phyloP scores from a whole-genome alignment of 257 asterid genomes.

The Capsicum rhomboideum region DNA sequence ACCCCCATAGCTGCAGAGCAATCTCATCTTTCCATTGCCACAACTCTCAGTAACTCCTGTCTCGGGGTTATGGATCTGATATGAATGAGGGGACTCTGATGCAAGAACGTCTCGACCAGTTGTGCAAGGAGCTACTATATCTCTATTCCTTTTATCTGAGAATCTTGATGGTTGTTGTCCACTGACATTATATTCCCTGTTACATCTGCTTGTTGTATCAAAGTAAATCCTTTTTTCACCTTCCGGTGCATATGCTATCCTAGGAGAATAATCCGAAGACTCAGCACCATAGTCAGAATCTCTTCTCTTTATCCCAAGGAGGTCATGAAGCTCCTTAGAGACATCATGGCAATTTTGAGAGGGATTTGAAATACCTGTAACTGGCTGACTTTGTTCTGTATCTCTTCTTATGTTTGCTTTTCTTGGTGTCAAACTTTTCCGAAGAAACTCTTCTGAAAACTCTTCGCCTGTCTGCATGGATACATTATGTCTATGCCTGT shows the following conservation, averaged over 20 bases:
- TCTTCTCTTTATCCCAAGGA: constrained; percentile 17
- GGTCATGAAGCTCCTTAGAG: constrained; percentile 30
- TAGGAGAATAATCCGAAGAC: constrained; percentile 15
- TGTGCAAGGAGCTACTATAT: constrained; percentile 18
- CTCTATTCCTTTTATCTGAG: constrained; percentile 22
- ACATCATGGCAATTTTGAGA: constrained; percentile 22
- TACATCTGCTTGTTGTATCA: constrained; percentile 19
- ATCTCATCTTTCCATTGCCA: constrained; percentile 47
- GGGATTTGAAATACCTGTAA: constrained; percentile 11
- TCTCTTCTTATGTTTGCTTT: constrained; percentile 19
- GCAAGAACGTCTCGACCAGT: constrained; percentile 17
- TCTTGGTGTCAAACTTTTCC: constrained; percentile 43
- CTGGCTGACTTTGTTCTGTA: constrained; percentile 10
- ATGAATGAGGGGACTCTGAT: constrained; percentile 33
- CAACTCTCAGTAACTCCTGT: constrained; percentile 26
- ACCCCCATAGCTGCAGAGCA: constrained; percentile 94
- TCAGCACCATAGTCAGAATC: constrained; percentile 27
- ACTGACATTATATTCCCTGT: constrained; percentile 8
- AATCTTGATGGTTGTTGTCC: constrained; percentile 19
- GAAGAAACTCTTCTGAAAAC: constrained; percentile 62
- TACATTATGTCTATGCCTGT: constrained; percentile 29
- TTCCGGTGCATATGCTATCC: constrained; percentile 24
- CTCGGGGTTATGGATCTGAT: constrained; percentile 18
- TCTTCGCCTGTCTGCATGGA: constrained; percentile 83
- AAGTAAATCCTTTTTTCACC: constrained; percentile 8